Percentiles rank a stretch among this genome's conserved stretches.
Evolutionary conservation across 441 rosid species (phyloP).

Genomic region (Populus trichocarpa): DNA sequence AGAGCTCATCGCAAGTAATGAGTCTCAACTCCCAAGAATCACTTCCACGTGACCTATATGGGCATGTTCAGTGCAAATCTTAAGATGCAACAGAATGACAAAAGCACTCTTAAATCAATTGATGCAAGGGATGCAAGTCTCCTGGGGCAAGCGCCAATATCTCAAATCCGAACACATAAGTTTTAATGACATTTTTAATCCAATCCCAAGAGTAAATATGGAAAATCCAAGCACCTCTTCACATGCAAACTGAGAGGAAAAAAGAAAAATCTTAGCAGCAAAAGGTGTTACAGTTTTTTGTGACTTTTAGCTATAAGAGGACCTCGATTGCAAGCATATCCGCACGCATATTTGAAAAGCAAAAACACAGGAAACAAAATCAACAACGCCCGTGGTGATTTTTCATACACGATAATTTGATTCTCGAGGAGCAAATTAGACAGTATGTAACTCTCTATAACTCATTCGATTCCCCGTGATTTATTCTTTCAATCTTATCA

Average conservation of each 20-base stretch:
- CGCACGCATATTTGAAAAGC: too few species aligned
- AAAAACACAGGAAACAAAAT: too few species aligned
- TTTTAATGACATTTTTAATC: neutral
- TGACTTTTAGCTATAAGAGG: neutral
- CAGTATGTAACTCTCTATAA: too few species aligned
- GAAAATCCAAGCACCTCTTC: neutral
- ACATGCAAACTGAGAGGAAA: neutral
- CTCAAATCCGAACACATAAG: neutral
- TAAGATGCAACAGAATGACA: neutral
- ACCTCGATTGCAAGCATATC: neutral
- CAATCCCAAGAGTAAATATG: neutral
- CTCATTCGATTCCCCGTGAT: too few species aligned
- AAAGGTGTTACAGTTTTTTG: neutral
- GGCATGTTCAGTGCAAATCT: neutral
- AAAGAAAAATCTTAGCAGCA: neutral
- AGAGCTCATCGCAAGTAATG: neutral
- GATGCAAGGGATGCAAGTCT: neutral
- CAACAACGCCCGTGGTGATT: too few species aligned
- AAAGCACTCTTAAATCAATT: neutral
- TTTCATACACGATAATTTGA: too few species aligned
- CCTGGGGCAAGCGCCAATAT: neutral
- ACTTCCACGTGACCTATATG: neutral
- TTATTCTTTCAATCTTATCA: too few species aligned
- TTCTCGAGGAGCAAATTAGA: too few species aligned
- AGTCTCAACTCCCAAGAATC: neutral